These are phyloP conservation scores for Sordaria brevicollis DNA, from an alignment of 495 filamentous ascomycete genomes.

Conservation along the genomic window DNA sequence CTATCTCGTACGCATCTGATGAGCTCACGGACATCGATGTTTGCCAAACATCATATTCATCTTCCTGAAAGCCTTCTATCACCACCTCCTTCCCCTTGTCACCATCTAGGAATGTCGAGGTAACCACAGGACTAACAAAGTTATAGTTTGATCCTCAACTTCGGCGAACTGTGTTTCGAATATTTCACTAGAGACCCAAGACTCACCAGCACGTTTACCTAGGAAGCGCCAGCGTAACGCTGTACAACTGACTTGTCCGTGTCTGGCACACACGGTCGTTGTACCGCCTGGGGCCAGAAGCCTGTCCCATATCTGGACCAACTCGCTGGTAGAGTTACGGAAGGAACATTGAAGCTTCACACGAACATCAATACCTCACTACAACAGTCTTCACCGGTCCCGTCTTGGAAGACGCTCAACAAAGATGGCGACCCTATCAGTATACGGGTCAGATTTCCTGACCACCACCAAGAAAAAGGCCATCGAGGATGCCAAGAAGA, in stretches of 20 bases:
- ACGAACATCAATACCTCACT: not conserved
- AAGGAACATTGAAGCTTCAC: not conserved
- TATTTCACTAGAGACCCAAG: not conserved
- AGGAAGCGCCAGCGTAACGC: not conserved
- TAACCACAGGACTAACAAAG: not conserved
- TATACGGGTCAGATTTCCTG: conserved; percentile 27
- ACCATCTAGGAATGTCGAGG: not conserved
- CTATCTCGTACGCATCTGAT: not conserved
- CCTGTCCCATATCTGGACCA: not conserved
- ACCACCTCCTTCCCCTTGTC: not conserved
- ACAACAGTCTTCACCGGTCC: not conserved
- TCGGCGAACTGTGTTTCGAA: not conserved
- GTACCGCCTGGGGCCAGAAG: not conserved
- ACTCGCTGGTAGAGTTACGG: not conserved
- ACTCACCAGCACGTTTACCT: not conserved
- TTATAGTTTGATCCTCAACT: not conserved
- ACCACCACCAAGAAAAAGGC: conserved; percentile 36
- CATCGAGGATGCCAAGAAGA: conserved; percentile 44
- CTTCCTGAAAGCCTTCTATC: not conserved
- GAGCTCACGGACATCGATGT: not conserved
- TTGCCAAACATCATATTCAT: not conserved
- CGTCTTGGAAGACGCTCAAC: not conserved
- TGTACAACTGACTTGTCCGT: not conserved
- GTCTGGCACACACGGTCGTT: not conserved
- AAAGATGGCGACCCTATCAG: conserved; percentile 33